A percentile compares a stretch with the other conserved stretches of the same genome.
These are phyloP conservation scores for Populus hybrid DNA, from an alignment of 441 rosid species.

Conservation along the genomic window DNA sequence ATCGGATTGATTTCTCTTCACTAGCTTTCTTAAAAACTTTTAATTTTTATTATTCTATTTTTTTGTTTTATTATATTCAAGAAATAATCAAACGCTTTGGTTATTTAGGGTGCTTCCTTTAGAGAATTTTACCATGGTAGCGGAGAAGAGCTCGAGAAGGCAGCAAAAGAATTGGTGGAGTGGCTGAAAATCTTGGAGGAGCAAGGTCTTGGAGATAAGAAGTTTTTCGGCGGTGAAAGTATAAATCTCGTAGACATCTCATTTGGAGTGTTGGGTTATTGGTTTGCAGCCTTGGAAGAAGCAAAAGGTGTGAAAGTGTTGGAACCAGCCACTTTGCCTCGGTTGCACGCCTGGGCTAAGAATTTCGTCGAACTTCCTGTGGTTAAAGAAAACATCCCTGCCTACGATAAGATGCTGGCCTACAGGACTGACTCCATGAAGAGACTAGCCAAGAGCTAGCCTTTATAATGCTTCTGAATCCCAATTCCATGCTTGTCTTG, in stretches of 20 bases:
- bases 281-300: slow-evolving; percentile 16
- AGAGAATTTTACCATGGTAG: background rate
- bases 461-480: background rate
- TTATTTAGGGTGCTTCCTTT: background rate
- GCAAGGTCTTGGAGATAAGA: slow-evolving; percentile 17
- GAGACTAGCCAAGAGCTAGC: background rate
- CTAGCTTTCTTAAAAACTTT: background rate
- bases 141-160: slow-evolving; percentile 17
- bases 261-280: background rate
- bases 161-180: background rate
- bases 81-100: background rate
- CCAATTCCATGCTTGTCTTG: background rate
- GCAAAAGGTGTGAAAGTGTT: background rate
- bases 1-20: background rate
- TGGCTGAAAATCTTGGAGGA: slow-evolving; percentile 22
- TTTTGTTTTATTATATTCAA: too few species aligned
- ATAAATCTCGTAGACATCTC: slow-evolving; percentile 20
- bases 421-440: background rate
- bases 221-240: slow-evolving; percentile 26
- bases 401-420: slow-evolving; percentile 1
- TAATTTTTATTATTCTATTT: background rate
- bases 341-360: slow-evolving; percentile 17
- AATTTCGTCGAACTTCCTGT: slow-evolving; percentile 17
- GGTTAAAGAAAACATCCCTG: slow-evolving; percentile 19
- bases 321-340: slow-evolving; percentile 14